Evolutionary conservation across 2,329 filamentous ascomycete species (phyloP), one percentile per base, ranked within the genome.

Genomic region (Aspergillus costaricaensis): DNA sequence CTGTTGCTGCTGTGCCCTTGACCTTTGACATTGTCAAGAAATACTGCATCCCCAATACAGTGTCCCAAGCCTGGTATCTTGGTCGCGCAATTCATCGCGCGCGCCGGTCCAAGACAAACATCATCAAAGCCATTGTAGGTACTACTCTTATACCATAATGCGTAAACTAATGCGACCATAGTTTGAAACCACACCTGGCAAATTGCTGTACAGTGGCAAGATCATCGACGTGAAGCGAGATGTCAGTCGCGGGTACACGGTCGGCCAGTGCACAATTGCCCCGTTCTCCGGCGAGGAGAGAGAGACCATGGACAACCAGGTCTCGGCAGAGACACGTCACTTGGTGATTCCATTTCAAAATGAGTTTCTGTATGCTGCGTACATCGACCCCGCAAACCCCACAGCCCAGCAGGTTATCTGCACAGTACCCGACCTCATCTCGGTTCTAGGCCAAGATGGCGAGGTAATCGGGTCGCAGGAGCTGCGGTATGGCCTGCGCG

Each of bases 401-500:
- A 14, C 41, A 5, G 23, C 41, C 4, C 5, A 21, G 17, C 15
- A 44, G 17, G 41, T 44, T 10, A 44, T 67, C 23, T 76, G 64
- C 60, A 72, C 71, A 1, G 73, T 75, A 3, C 74, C 74, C 2
- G 76, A 77, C 58, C 64, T 77, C 7, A 76, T 77, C 25, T 73
- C 72, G 15, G 72, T 79, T 21, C 55, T 79, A 3, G 76, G 73
- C 38, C 73, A 74, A 17, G 80, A 83, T 51, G 81, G 82, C 0
- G 80, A 81, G 52, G 82, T 81, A 0, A 75, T 84, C 4, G 82
- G 82, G 0, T 81, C 82, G 0, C 79, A 80, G 14, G 82, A 84
- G 23, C 70, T 83, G 30, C 75, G 82, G 9, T 85, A 84, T 57
- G 83, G 83, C 0, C 64, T 85, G 2, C 73, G 77, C 4, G 82